A percentile compares a stretch with the other conserved stretches of the same genome.
These are phyloP conservation scores for Ceratocystis ficicola DNA, from an alignment of 2,329 filamentous ascomycete genomes.

Conservation along the genomic window DNA sequence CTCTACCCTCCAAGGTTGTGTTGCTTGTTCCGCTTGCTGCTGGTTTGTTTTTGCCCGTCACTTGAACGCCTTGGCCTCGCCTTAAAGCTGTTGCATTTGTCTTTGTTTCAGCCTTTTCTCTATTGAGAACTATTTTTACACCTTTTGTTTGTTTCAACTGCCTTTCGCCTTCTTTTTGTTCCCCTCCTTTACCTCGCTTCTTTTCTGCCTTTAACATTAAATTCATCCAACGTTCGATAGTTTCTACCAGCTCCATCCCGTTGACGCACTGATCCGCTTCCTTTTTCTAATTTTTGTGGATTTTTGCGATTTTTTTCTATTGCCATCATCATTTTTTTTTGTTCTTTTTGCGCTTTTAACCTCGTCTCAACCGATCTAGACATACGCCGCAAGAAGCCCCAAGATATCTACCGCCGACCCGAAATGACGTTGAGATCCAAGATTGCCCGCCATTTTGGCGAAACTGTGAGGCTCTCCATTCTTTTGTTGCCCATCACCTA, in stretches of 20 bases:
- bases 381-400: background rate
- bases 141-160: background rate
- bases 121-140: slow-evolving; percentile 11
- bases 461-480: slow-evolving; percentile 31
- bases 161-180: background rate
- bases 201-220: background rate
- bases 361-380: background rate
- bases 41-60: slow-evolving; percentile 1
- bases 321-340: background rate
- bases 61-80: background rate
- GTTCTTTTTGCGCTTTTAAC: background rate
- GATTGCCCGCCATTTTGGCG: slow-evolving; percentile 39
- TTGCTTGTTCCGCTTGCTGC: background rate
- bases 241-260: background rate
- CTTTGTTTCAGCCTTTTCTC: slow-evolving; percentile 10
- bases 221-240: background rate
- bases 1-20: background rate
- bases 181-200: background rate
- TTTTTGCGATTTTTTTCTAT: background rate
- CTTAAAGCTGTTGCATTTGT: background rate
- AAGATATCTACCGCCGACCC: background rate
- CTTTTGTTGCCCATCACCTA: slow-evolving; percentile 22
- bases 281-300: background rate
- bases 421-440: slow-evolving; percentile 28
- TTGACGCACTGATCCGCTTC: slow-evolving; percentile 6